Evolutionary conservation across 441 rosid species (phyloP).

Genomic region (Melastoma candidum): DNA sequence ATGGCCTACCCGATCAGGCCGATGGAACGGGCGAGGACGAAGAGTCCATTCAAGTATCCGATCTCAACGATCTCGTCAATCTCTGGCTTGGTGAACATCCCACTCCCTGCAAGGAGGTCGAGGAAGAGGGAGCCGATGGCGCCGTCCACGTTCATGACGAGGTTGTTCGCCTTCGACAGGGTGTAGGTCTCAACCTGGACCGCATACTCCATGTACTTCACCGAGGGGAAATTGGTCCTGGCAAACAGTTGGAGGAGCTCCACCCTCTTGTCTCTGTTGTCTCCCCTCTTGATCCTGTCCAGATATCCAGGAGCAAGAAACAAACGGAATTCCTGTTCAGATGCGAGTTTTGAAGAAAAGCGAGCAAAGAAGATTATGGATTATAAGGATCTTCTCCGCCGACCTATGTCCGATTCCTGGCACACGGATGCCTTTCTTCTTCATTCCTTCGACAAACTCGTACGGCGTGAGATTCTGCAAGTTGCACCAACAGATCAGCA

Average conservation of each 20-base stretch:
- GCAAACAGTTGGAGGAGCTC: slow-evolving; percentile 81
- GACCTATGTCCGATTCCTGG: slow-evolving; percentile 98
- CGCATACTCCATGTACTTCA: slow-evolving; percentile 91
- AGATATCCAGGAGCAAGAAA: too few species aligned
- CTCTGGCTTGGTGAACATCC: slow-evolving; percentile 90
- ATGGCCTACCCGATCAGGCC: slow-evolving; percentile 67
- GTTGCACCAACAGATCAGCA: too few species aligned
- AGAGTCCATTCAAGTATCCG: slow-evolving; percentile 84
- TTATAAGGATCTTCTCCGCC: background rate
- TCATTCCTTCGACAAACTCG: slow-evolving; percentile 91
- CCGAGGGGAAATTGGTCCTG: slow-evolving; percentile 77
- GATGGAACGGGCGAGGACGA: slow-evolving; percentile 79
- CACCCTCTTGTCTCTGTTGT: slow-evolving; percentile 92
- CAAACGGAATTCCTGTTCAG: too few species aligned
- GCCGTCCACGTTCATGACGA: slow-evolving; percentile 82
- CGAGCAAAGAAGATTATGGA: slow-evolving; percentile 4
- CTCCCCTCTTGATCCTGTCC: slow-evolving; percentile 86
- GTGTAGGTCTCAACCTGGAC: slow-evolving; percentile 90
- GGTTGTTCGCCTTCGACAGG: slow-evolving; percentile 76
- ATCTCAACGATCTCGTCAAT: slow-evolving; percentile 79
- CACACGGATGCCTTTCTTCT: slow-evolving; percentile 96
- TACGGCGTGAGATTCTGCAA: slow-evolving; percentile 69
- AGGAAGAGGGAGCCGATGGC: slow-evolving; percentile 91
- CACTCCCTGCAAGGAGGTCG: slow-evolving; percentile 91
- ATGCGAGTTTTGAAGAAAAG: background rate